Conservation (phyloP, 371 early-diverging fungal species). For the Dichotomocladium elegans region DNA sequence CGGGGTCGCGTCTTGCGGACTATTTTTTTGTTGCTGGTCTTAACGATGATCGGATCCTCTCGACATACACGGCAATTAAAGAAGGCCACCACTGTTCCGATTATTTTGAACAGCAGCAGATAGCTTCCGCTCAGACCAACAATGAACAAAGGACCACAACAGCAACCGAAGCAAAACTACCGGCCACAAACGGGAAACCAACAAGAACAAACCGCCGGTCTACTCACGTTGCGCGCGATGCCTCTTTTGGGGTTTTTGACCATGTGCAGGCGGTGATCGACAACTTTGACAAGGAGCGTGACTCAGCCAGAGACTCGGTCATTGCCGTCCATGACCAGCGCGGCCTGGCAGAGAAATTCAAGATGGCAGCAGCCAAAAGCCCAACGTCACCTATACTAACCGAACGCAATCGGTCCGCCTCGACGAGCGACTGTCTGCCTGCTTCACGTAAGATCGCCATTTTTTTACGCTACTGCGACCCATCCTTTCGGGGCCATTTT, state of each 20-base stretch:
- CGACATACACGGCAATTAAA: conserved; percentile 28
- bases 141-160: not conserved
- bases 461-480: too few relatives aligned
- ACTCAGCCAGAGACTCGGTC: conserved; percentile 39
- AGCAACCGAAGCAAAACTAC: not conserved
- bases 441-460: not conserved
- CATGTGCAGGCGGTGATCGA: conserved; percentile 48
- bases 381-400: not conserved
- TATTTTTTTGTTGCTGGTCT: conserved; percentile 50
- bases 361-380: conserved; percentile 6
- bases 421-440: not conserved
- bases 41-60: conserved; percentile 31
- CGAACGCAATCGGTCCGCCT: conserved; percentile 4
- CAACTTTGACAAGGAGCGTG: conserved; percentile 47
- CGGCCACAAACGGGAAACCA: not conserved
- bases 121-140: conserved; percentile 5
- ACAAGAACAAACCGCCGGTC: not conserved
- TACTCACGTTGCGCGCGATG: not conserved
- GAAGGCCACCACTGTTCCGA: conserved; percentile 17
- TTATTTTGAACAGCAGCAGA: conserved; percentile 30
- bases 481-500: not conserved
- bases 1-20: conserved; percentile 26
- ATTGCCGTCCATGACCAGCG: conserved; percentile 52
- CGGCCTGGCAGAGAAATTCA: conserved; percentile 43
- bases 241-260: conserved; percentile 28